Evolutionary conservation across 768 basidiomycete species (phyloP).

Genomic region (Piloderma croceum): DNA sequence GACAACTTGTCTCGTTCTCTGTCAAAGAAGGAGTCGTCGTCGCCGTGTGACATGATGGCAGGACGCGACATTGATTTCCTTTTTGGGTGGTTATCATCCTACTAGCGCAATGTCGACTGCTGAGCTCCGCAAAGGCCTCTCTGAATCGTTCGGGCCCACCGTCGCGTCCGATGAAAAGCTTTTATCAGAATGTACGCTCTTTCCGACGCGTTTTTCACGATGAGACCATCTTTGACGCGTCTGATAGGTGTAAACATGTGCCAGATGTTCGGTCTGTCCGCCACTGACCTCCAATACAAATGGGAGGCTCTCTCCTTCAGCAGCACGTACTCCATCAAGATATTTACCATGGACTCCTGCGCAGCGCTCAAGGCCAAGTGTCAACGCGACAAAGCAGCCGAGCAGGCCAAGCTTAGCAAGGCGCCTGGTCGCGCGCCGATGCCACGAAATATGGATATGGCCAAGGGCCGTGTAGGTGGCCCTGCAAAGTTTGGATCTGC

Average conservation of each 20-base stretch:
- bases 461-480: too few species aligned
- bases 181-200: slow-evolving; percentile 46
- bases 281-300: slow-evolving; percentile 57
- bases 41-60: slow-evolving; percentile 25
- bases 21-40: slow-evolving; percentile 66
- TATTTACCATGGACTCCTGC: slow-evolving; percentile 46
- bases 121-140: too few species aligned
- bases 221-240: slow-evolving; percentile 9
- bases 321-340: slow-evolving; percentile 21
- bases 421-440: slow-evolving; percentile 20
- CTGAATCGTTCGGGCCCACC: slow-evolving; percentile 17
- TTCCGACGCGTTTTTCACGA: background rate
- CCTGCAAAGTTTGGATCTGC: too few species aligned
- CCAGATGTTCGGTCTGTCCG: slow-evolving; percentile 49
- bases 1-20: slow-evolving; percentile 72
- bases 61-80: too few species aligned
- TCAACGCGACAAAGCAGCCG: slow-evolving; percentile 33
- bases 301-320: slow-evolving; percentile 51
- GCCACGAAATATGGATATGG: slow-evolving; percentile 9
- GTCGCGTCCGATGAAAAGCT: slow-evolving; percentile 38
- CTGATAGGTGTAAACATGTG: slow-evolving; percentile 57
- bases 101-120: too few species aligned
- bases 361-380: slow-evolving; percentile 38
- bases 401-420: slow-evolving; percentile 27
- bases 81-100: too few species aligned